These are phyloP conservation scores for Candida namnaoensis DNA, from an alignment of 805 yeast genomes.

Conservation along the genomic window DNA sequence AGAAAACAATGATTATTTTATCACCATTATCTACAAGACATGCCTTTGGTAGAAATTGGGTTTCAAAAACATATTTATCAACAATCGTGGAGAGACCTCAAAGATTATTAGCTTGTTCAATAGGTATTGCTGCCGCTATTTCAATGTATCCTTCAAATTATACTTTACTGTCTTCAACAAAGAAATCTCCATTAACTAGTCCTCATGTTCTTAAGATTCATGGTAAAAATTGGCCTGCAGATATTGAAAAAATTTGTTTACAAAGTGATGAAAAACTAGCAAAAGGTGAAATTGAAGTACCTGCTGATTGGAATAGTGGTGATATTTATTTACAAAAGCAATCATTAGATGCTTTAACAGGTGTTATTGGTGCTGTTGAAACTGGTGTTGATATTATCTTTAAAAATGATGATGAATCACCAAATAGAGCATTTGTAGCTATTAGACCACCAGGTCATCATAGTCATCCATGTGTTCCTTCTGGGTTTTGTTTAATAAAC, in stretches of 20 bases:
- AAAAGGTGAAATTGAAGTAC: constrained; percentile 58
- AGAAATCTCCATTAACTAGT: constrained; percentile 38
- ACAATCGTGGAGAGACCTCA: constrained; percentile 82
- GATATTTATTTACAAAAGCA: constrained; percentile 66
- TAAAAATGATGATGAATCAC: constrained; percentile 18
- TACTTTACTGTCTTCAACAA: constrained; percentile 36
- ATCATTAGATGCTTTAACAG: constrained; percentile 64
- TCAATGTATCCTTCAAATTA: constrained; percentile 58
- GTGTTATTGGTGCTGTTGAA: constrained; percentile 72
- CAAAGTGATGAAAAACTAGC: constrained; percentile 47
- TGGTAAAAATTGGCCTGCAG: constrained; percentile 65
- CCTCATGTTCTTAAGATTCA: constrained; percentile 64
- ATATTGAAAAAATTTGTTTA: constrained; percentile 46
- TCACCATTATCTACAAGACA: constrained; percentile 69
- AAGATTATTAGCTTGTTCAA: constrained; percentile 63
- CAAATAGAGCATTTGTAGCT: constrained; percentile 50
- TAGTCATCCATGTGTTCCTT: constrained; percentile 74
- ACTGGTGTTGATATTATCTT: constrained; percentile 54
- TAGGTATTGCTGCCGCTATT: constrained; percentile 71
- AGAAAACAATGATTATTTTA: constrained; percentile 50
- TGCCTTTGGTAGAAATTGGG: constrained; percentile 72
- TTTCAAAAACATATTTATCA: constrained; percentile 50
- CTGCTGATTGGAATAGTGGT: constrained; percentile 75
- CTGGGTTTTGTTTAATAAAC: constrained; percentile 77
- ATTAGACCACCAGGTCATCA: constrained; percentile 87